Base-by-base conservation (phyloP, 1,284 basidiomycete species). In the Cutaneotrichosporon arboriforme region DNA sequence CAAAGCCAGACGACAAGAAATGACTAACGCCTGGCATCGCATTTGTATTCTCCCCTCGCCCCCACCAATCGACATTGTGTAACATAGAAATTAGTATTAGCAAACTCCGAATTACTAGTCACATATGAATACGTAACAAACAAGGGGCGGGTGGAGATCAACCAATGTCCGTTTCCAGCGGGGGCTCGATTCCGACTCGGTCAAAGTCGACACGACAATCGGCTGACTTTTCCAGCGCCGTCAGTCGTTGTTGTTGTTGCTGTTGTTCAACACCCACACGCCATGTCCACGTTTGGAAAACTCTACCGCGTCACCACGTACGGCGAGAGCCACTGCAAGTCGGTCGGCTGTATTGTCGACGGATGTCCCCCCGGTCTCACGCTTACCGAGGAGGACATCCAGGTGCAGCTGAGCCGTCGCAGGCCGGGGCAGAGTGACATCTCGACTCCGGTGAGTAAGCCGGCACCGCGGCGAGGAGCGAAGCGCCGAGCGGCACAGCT, bases 301-400 rank as follows among this genome's bases (percentile, higher is more conserved):
- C 77, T 88, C 46, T 98, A 90, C 80, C 84, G 91, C 49, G 94
- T 98, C 38, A 93, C 93, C 55, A 99, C 96, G 58, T 98, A 89
- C 72, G 96, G 96, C 61, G 96, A 99, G 79, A 91, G 88, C 57
- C 96, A 99, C 73, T 97, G 96, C 75, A 84, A 89, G 54, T 94
- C 90, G 4, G 94, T 98, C 35, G 96, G 96, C 34, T 91, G 90
- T 56, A 97, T 99, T 77, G 86, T 98, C 68, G 96, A 97, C 72
- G 94, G 94, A 43, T 89, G 90, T 63, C 94, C 96, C 50, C 93
- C 96, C 36, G 94, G 96, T 17, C 78, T 98, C 42, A 79, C 83
- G 58, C 81, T 99, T 53, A 81, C 83, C 21, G 80, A 88, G 45
- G 77, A 83, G 61, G 93, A 98, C 72, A 85, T 99, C 55, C 96